Conservation (phyloP, 352 stramenopile genomes). For the Globisporangium lucens region DNA sequence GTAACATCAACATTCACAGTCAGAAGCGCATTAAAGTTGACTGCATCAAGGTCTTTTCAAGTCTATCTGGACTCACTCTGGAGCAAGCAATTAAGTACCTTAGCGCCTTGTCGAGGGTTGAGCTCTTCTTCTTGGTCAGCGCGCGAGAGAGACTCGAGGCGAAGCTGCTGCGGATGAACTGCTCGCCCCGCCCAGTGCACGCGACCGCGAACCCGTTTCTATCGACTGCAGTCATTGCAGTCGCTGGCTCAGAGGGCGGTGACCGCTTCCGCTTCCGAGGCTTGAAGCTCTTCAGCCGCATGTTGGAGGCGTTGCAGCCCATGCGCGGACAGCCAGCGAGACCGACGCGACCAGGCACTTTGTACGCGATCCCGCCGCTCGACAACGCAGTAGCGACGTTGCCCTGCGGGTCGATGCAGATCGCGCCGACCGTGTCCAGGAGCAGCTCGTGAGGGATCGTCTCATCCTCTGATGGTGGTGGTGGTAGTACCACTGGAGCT, state of each 20-base stretch:
- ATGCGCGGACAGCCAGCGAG: slow-evolving; percentile 65
- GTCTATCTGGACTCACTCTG: neutral
- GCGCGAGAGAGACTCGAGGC: slow-evolving; percentile 26
- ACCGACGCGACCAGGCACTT: slow-evolving; percentile 58
- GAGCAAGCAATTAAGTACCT: neutral
- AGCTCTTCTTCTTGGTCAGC: slow-evolving; percentile 15
- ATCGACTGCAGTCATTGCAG: neutral
- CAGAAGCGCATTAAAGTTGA: neutral
- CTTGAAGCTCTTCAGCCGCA: neutral
- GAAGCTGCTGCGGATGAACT: slow-evolving; percentile 56
- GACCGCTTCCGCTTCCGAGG: slow-evolving; percentile 16
- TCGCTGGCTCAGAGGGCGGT: neutral
- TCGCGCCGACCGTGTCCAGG: slow-evolving; percentile 60
- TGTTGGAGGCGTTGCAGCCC: slow-evolving; percentile 49
- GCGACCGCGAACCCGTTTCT: slow-evolving; percentile 49
- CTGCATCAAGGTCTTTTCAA: no score
- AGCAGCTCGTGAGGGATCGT: slow-evolving; percentile 9
- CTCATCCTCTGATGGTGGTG: neutral
- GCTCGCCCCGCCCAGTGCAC: slow-evolving; percentile 63
- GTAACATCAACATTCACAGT: neutral
- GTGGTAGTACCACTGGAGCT: neutral
- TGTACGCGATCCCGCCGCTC: slow-evolving; percentile 66
- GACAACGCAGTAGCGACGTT: slow-evolving; percentile 60
- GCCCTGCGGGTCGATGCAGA: slow-evolving; percentile 53
- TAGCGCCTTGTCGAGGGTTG: slow-evolving; percentile 27